A percentile compares a stretch with the other conserved stretches of the same genome.
Conservation (phyloP, 352 stramenopile genomes). For the Phytopythium vexans region DNA sequence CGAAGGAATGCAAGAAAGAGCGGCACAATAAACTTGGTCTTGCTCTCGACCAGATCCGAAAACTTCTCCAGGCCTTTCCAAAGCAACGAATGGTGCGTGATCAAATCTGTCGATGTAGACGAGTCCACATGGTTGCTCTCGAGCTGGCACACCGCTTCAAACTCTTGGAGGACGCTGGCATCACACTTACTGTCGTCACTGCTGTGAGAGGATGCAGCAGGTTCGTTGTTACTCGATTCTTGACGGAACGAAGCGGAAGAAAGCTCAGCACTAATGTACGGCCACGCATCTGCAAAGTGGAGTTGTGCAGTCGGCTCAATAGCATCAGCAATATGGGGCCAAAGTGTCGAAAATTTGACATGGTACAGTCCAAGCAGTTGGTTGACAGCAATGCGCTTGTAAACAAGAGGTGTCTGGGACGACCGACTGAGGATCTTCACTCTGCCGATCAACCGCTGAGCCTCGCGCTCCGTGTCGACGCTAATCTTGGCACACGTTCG, state of each 20-base stretch:
- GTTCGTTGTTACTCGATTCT: constrained; percentile 8
- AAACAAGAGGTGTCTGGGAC: constrained; percentile 63
- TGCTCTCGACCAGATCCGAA: constrained; percentile 68
- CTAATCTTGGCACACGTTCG: constrained; percentile 40
- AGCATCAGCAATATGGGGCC: constrained; percentile 72
- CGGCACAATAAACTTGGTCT: constrained; percentile 85
- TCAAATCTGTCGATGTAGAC: constrained; percentile 53
- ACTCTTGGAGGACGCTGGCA: constrained; percentile 29
- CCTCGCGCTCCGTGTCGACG: constrained; percentile 81
- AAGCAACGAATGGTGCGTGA: constrained; percentile 74
- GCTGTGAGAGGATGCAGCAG: background rate
- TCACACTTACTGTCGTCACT: constrained; percentile 2
- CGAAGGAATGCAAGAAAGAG: constrained; percentile 82
- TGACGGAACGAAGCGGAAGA: constrained; percentile 39
- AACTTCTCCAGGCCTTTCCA: constrained; percentile 82
- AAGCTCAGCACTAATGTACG: constrained; percentile 52
- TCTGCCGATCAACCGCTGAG: constrained; percentile 73
- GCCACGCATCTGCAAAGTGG: constrained; percentile 69
- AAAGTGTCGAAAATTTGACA: constrained; percentile 88
- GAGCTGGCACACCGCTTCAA: constrained; percentile 46
- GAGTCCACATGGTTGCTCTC: constrained; percentile 45
- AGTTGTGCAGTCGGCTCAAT: constrained; percentile 50
- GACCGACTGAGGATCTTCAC: constrained; percentile 77
- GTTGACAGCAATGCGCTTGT: constrained; percentile 75
- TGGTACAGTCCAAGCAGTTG: constrained; percentile 83